These are phyloP conservation scores for Porogramme epimiltina DNA, from an alignment of 1,284 basidiomycete species.

Conservation along the genomic window DNA sequence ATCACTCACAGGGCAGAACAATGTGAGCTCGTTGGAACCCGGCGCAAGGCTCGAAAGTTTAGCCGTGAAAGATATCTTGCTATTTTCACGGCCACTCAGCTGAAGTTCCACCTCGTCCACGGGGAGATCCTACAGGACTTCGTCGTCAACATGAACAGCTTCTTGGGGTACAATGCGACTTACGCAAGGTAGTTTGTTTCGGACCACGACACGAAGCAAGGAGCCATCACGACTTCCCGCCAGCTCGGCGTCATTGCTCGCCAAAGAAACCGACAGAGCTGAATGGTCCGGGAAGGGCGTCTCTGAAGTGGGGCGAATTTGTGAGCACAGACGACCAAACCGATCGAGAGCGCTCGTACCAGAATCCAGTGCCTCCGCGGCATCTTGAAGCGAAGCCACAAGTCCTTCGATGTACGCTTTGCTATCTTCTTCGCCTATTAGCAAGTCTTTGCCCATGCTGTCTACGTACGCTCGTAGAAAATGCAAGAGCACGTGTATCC, in stretches of 20 bases:
- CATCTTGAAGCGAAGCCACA: conserved; percentile 49
- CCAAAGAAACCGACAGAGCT: conserved; percentile 53
- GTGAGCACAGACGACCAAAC: background rate
- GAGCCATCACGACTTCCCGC: conserved; percentile 67
- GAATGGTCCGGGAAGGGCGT: conserved; percentile 69
- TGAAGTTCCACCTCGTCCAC: conserved; percentile 53
- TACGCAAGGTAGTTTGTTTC: conserved; percentile 76
- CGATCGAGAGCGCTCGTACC: conserved; percentile 45
- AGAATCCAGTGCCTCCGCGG: conserved; percentile 53
- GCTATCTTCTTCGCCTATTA: conserved; percentile 54
- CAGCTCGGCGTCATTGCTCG: conserved; percentile 43
- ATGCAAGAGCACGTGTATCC: conserved; percentile 70
- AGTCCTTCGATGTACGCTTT: conserved; percentile 54
- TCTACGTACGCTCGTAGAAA: conserved; percentile 70
- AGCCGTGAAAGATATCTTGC: conserved; percentile 52
- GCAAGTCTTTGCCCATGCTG: conserved; percentile 50
- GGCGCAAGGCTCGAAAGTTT: conserved; percentile 42
- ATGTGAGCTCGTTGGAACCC: conserved; percentile 54
- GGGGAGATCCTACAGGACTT: conserved; percentile 45
- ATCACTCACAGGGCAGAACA: conserved; percentile 70
- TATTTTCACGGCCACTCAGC: conserved; percentile 58
- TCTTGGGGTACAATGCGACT: conserved; percentile 27
- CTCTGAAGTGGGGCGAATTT: conserved; percentile 43
- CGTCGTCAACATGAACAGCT: background rate
- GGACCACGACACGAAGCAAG: conserved; percentile 55